A percentile compares a stretch with the other conserved stretches of the same genome.
phyloP scores from a whole-genome alignment of 345 rosid species.

The Pugionium dolabratum region DNA sequence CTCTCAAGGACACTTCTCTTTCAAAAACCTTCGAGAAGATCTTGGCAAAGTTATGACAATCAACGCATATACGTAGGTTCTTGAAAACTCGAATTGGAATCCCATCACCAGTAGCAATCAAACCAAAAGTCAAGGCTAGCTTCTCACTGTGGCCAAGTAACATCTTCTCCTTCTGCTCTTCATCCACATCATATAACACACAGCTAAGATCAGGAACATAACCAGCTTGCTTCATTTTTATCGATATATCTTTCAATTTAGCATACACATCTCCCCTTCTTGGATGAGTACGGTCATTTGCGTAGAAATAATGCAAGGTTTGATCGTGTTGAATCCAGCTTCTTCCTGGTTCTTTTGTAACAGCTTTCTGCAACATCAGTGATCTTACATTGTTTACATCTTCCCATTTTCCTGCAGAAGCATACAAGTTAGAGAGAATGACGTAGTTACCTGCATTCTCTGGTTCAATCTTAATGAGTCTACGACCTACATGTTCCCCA shows the following conservation, averaged over 20 bases:
- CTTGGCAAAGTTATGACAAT: conserved; percentile 91
- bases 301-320: conserved; percentile 73
- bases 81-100: conserved; percentile 67
- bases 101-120: conserved; percentile 55
- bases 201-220: conserved; percentile 79
- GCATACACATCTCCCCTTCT: conserved; percentile 62
- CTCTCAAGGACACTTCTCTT: conserved; percentile 68
- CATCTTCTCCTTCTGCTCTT: conserved; percentile 90
- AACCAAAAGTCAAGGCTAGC: conserved; percentile 75
- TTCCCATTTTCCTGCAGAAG: conserved; percentile 85
- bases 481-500: conserved; percentile 62
- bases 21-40: conserved; percentile 56
- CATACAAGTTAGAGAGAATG: conserved; percentile 79
- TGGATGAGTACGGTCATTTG: conserved; percentile 77
- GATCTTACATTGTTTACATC: conserved; percentile 64
- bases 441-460: conserved; percentile 83
- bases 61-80: conserved; percentile 79
- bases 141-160: conserved; percentile 85
- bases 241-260: conserved; percentile 55
- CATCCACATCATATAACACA: conserved; percentile 79
- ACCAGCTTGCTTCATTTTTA: conserved; percentile 74
- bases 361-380: conserved; percentile 70
- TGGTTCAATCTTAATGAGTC: conserved; percentile 71
- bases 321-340: conserved; percentile 82
- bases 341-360: conserved; percentile 81